Evolutionary conservation across 495 filamentous ascomycete species (phyloP).

Genomic region (Aspergillus biplanus): DNA sequence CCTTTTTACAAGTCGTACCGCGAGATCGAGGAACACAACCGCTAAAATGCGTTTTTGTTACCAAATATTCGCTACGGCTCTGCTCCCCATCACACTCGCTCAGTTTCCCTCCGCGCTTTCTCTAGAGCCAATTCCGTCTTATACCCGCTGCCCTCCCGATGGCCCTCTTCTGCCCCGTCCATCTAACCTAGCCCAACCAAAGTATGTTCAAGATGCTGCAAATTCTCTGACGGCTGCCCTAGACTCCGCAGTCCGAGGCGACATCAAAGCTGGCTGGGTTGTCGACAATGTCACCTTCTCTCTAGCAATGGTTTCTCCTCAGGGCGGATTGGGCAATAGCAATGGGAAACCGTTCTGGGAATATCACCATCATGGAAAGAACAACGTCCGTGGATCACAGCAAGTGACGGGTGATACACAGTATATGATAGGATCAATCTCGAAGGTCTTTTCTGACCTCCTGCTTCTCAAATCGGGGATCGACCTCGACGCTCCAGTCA

Average conservation of each 20-base stretch:
- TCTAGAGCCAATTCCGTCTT: slow-evolving; percentile 11
- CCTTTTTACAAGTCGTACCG: too few relatives aligned
- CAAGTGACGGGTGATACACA: slow-evolving; percentile 18
- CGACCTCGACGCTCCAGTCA: slow-evolving; percentile 17
- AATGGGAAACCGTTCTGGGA: slow-evolving; percentile 20
- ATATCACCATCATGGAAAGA: slow-evolving; percentile 25
- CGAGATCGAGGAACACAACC: not conserved
- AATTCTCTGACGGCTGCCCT: slow-evolving; percentile 6
- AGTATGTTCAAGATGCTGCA: slow-evolving; percentile 15
- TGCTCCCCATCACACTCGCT: slow-evolving; percentile 7
- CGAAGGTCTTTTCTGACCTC: slow-evolving; percentile 23
- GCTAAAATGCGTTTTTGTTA: not conserved
- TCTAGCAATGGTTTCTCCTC: slow-evolving; percentile 16
- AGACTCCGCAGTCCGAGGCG: slow-evolving; percentile 16
- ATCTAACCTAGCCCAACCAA: slow-evolving; percentile 15
- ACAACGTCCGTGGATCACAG: slow-evolving; percentile 6
- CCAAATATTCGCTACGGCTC: not conserved
- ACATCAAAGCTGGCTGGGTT: slow-evolving; percentile 23
- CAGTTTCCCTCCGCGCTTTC: slow-evolving; percentile 15
- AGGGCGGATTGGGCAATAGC: slow-evolving; percentile 1
- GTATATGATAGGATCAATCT: slow-evolving; percentile 26
- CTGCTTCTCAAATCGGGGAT: slow-evolving; percentile 23
- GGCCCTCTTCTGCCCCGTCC: slow-evolving; percentile 22
- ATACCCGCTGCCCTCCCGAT: slow-evolving; percentile 17
- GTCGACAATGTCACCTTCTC: slow-evolving; percentile 24